Evolutionary conservation across 352 stramenopile genomes (phyloP), one percentile per base, ranked within the genome.

Genomic region (Plasmopara viticola): DNA sequence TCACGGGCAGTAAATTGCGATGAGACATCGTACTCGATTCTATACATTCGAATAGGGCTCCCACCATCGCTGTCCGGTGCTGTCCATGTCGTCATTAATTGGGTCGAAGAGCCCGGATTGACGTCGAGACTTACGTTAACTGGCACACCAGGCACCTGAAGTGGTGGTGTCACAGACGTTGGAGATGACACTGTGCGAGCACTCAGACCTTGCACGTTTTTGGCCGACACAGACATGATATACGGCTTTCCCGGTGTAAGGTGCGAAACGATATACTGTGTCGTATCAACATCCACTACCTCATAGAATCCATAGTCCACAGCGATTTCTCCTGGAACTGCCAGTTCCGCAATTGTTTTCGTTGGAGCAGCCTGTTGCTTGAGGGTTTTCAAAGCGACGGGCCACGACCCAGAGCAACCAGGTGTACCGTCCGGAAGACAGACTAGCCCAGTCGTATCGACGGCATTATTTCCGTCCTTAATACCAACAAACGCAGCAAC

Each of bases 161-260:
- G 48, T 14, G 87, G 86, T 13, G 66, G 70, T 0, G 71, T 70
- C 43, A 93, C 79, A 34, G 52, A 59, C 13, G 53, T 31, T 1
- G 78, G 79, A 4, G 68, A 62, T 4, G 74, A 71, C 34, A 59
- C 58, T 6, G 70, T 53, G 6, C 77, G 74, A 13, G 65, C 41
- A 13, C 75, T 65, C 17, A 76, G 64, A 37, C 87, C 89, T 15
- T 86, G 70, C 13, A 70, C 62, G 65, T 98, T 98, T 33, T 94
- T 83, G 6, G 87, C 91, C 6, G 87, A 78, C 30, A 98, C 84
- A 1, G 80, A 63, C 12, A 97, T 78, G 38, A 84, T 90, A 54
- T 97, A 98, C 13, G 76, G 59, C 25, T 74, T 61, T 0, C 90
- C 91, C 3, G 88, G 59, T 12, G 62, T 70, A 9, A 97, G 68